Conservation (phyloP, 192 early-diverging fungal species). For the Dissophora ornata region DNA sequence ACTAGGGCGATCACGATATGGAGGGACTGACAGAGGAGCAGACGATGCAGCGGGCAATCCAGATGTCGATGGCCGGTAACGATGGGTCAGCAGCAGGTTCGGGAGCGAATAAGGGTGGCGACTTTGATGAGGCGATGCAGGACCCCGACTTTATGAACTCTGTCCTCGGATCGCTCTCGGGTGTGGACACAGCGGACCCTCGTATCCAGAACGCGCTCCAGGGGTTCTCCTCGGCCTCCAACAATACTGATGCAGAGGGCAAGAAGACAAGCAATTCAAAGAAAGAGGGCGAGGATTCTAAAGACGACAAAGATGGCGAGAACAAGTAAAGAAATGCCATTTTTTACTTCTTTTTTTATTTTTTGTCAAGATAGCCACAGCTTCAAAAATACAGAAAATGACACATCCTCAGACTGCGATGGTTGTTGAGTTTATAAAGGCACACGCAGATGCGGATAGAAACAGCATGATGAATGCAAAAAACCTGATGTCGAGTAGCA, state of each 20-base stretch:
- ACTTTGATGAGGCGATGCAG: conserved; percentile 51
- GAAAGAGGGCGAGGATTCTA: conserved; percentile 20
- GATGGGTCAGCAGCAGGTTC: conserved; percentile 21
- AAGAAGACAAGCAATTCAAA: conserved; percentile 4
- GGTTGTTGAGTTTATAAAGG: too few relatives aligned
- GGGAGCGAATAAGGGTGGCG: conserved; percentile 26
- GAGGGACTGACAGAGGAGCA: conserved; percentile 77
- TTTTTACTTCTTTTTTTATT: neutral
- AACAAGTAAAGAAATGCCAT: conserved; percentile 23
- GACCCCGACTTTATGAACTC: conserved; percentile 74
- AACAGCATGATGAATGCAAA: too few relatives aligned
- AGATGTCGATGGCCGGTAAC: conserved; percentile 75
- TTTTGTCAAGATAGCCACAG: neutral
- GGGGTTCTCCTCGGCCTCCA: conserved; percentile 44
- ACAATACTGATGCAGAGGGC: conserved; percentile 20
- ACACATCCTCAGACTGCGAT: too few relatives aligned
- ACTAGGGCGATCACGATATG: conserved; percentile 77
- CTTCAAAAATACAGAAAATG: too few relatives aligned
- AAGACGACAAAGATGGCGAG: conserved; percentile 21
- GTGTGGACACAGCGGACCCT: conserved; percentile 89
- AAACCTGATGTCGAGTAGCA: too few relatives aligned
- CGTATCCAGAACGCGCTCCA: conserved; percentile 77
- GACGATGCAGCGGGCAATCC: conserved; percentile 75
- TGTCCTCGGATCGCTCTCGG: conserved; percentile 85
- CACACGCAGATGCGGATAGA: too few relatives aligned